These are phyloP conservation scores for Orobanche coerulescens DNA, from an alignment of 257 asterid species.

Conservation along the genomic window DNA sequence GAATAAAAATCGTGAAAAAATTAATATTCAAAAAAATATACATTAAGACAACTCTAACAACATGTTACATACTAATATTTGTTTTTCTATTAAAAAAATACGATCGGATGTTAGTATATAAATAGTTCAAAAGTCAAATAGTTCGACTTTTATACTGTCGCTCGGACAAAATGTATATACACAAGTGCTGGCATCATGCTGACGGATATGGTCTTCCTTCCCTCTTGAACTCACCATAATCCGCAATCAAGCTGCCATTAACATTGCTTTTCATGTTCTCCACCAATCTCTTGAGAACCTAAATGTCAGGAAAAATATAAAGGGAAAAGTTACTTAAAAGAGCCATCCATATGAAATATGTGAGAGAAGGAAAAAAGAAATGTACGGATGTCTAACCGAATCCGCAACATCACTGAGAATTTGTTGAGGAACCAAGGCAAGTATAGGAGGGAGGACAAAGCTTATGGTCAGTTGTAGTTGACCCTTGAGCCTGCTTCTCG, in stretches of 20 bases:
- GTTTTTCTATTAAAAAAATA: too few relatives aligned
- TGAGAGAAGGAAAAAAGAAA: not conserved
- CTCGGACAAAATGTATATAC: not conserved
- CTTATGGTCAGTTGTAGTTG: conserved; percentile 70
- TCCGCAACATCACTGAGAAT: conserved; percentile 80
- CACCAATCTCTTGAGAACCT: conserved; percentile 71
- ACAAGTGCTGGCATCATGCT: conserved; percentile 21
- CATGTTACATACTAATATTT: too few relatives aligned
- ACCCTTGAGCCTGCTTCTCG: conserved; percentile 63
- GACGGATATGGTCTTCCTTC: conserved; percentile 44
- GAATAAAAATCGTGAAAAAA: too few relatives aligned
- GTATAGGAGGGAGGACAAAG: conserved; percentile 73
- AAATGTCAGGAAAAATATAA: not conserved
- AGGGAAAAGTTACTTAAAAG: not conserved
- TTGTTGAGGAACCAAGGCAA: conserved; percentile 69
- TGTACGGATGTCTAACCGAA: conserved; percentile 41
- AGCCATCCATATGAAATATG: not conserved
- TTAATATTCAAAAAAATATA: too few relatives aligned
- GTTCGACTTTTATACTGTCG: not conserved
- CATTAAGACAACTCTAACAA: too few relatives aligned
- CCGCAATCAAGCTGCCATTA: conserved; percentile 73
- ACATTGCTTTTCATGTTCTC: conserved; percentile 84
- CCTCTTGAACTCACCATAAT: conserved; percentile 64
- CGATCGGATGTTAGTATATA: too few relatives aligned
- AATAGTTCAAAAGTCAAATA: too few relatives aligned